Conservation (phyloP, 139 green algal genomes). For the Ostreobium quekettii region DNA sequence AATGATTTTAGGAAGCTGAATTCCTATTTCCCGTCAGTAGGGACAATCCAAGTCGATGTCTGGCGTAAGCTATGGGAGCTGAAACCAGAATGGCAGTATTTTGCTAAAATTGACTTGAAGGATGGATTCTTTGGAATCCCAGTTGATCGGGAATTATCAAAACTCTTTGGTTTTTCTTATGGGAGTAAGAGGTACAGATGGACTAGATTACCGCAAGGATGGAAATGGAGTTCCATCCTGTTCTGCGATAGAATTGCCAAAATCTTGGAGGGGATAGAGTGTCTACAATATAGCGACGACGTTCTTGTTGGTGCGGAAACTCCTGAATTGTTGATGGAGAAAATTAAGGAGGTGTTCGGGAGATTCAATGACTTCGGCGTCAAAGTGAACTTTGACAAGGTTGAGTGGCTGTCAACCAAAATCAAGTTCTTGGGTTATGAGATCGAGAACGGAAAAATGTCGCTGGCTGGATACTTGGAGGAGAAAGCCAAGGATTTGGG, state of each 20-base stretch:
- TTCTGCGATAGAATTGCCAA: constrained; percentile 6
- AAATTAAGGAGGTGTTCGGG: too few species aligned
- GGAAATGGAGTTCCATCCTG: background rate
- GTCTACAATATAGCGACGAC: too few species aligned
- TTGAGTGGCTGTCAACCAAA: too few species aligned
- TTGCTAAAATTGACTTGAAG: constrained; percentile 7
- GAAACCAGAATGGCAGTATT: constrained; percentile 6
- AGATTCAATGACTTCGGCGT: too few species aligned
- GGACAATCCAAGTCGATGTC: background rate
- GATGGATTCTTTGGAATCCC: constrained; percentile 18
- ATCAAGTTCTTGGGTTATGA: too few species aligned
- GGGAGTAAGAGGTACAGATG: background rate
- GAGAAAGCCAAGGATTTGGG: too few species aligned
- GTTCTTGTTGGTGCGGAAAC: too few species aligned
- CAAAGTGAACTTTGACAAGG: too few species aligned
- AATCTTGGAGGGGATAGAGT: too few species aligned
- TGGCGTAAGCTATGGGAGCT: background rate
- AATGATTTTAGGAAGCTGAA: constrained; percentile 14
- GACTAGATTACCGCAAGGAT: constrained; percentile 7
- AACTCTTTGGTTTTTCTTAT: constrained; percentile 14
- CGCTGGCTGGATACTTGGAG: too few species aligned
- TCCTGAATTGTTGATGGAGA: too few species aligned
- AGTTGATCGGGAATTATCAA: background rate
- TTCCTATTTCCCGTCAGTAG: constrained; percentile 4
- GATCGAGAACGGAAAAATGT: too few species aligned